Evolutionary conservation across 2,329 filamentous ascomycete genomes (phyloP).

Genomic region (Ceratocystis albifundus): DNA sequence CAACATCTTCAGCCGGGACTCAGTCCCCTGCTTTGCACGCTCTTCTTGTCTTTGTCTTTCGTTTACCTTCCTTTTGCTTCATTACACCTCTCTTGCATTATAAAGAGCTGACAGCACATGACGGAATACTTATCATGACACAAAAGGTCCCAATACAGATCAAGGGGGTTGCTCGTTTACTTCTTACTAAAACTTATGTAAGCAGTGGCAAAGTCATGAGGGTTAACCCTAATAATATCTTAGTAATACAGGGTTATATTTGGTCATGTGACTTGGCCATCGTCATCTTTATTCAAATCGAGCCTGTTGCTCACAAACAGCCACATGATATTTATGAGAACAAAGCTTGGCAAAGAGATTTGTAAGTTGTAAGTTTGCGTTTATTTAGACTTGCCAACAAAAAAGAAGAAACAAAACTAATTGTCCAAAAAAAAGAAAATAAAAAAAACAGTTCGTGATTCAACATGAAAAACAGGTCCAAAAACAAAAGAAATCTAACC

Average conservation of each 20-base stretch:
- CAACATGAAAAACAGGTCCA: background rate
- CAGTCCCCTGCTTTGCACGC: background rate
- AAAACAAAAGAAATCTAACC: background rate
- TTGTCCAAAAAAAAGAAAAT: too few species aligned
- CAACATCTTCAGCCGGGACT: background rate
- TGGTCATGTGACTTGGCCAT: background rate
- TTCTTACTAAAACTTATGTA: slow-evolving; percentile 1
- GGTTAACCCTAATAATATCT: background rate
- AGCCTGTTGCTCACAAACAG: too few species aligned
- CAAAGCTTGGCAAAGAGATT: too few species aligned
- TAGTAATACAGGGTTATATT: background rate
- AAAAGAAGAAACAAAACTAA: too few species aligned
- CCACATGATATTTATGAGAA: too few species aligned
- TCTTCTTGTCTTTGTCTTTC: background rate
- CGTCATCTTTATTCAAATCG: background rate
- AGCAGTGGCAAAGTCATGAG: background rate
- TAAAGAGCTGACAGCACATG: slow-evolving; percentile 21
- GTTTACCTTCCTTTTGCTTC: background rate
- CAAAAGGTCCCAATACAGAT: too few species aligned
- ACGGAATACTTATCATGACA: background rate
- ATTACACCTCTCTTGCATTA: slow-evolving; percentile 12
- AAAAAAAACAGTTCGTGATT: too few species aligned
- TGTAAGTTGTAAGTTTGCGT: too few species aligned
- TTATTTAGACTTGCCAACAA: too few species aligned
- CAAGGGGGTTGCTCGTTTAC: background rate